Percentiles rank a stretch among this genome's conserved stretches.
phyloP scores from a whole-genome alignment of 805 yeast species.

The Lipomyces orientalis region DNA sequence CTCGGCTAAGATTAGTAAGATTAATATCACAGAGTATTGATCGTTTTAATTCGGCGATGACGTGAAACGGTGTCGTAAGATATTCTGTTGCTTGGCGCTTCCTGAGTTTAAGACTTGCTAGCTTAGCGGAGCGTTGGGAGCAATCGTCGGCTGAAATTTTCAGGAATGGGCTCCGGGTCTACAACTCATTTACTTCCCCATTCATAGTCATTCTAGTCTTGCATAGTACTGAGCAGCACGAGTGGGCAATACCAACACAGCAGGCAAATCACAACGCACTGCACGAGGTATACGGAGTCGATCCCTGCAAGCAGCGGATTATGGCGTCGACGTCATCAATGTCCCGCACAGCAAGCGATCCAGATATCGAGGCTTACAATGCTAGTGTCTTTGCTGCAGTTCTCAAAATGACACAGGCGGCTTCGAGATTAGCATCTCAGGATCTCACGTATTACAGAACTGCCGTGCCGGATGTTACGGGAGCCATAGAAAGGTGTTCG shows the following conservation, averaged over 20 bases:
- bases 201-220: not conserved
- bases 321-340: constrained; percentile 1
- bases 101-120: too few species aligned
- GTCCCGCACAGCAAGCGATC: constrained; percentile 1
- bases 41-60: not conserved
- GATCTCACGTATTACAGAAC: constrained; percentile 79
- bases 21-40: not conserved
- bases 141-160: not conserved
- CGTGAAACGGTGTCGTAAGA: too few species aligned
- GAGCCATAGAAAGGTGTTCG: constrained; percentile 51
- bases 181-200: not conserved
- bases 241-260: not conserved
- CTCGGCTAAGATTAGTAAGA: not conserved
- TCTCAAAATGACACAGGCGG: constrained; percentile 27
- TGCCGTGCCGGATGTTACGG: constrained; percentile 56
- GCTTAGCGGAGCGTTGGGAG: not conserved
- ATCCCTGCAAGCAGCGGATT: not conserved
- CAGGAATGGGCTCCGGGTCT: not conserved
- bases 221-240: not conserved
- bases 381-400: constrained; percentile 18
- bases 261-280: not conserved
- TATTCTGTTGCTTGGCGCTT: too few species aligned
- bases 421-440: constrained; percentile 52
- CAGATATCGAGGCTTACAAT: constrained; percentile 4
- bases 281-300: not conserved